Base-by-base conservation (phyloP, 441 rosid species). In the Sinapis alba region DNA sequence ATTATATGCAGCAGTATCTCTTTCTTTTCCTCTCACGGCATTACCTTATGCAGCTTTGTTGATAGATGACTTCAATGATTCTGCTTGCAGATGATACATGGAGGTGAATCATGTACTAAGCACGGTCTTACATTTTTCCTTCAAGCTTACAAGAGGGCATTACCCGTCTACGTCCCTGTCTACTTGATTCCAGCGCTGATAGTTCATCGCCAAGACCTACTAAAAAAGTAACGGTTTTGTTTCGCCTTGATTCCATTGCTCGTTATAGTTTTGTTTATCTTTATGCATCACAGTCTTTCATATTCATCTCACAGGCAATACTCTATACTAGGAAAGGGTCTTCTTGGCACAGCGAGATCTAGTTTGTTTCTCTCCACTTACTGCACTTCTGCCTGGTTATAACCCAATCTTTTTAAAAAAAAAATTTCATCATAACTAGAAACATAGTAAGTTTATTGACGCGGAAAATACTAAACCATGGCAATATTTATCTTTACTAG, bases 381-480 rank as follows among this genome's bases (percentile, higher is more conserved):
- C 83, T 92, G 98, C 83, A 65, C 99, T 66, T 95, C 98, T 68
- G 94, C 99, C 66, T 95, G 99, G 98, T 91, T 73, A 80, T 90
- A 69, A 18, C 71, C 73, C 19, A 18, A 51, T 62, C 62, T 18
- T 60, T n/a, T 6, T 5, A 47, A 47, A n/a, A n/a, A n/a, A n/a
- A n/a, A n/a, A n/a, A 12, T 23, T n/a, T 75, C 47, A 61, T 38
- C 20, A 4, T 54, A 23, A 23, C 18, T 30, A 16, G 16, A 26
- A 41, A 41, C 56, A 13, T 18, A 26, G 24, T 27, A 24, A 50
- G 21, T 45, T 27, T 23, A 41, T n/a, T 63, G 28, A 20, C 4
- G 15, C 38, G 4, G 13, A 62, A 57, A 32, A 56, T 71, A n/a
- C n/a, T 58, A 32, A 16, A 47, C 18, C 8, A 27, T 56, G 62